Evolutionary conservation across 139 green algal species (phyloP).

Genomic region (Raphidocelis subcapitata): DNA sequence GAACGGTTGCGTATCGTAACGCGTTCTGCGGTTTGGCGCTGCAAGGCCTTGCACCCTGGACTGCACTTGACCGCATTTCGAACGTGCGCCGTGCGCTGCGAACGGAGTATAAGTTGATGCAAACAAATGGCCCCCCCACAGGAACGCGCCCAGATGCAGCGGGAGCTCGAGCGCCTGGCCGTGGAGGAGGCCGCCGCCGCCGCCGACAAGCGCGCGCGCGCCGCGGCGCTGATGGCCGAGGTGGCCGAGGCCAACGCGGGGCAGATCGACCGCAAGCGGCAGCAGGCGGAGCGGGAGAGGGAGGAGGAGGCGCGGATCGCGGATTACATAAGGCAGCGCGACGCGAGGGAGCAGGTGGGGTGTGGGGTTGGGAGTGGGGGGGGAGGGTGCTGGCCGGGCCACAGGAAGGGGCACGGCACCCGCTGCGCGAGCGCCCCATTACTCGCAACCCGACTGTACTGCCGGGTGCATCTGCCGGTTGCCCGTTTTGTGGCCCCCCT

Average conservation of each 20-base stretch:
- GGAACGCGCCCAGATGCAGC: constrained; percentile 56
- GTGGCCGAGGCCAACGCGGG: constrained; percentile 68
- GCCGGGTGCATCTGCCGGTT: too few species aligned
- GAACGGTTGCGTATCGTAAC: not conserved
- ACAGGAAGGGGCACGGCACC: too few species aligned
- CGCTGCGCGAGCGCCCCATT: too few species aligned
- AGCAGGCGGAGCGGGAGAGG: constrained; percentile 59
- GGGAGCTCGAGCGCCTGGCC: constrained; percentile 69
- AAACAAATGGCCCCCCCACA: not conserved
- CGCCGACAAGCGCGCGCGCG: constrained; percentile 59
- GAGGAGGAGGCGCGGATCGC: constrained; percentile 80
- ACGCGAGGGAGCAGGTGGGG: constrained; percentile 63
- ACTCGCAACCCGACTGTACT: too few species aligned
- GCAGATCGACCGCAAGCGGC: constrained; percentile 77
- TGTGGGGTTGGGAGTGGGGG: not conserved
- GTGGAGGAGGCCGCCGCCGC: constrained; percentile 57
- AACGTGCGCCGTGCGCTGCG: too few species aligned
- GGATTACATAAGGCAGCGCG: constrained; percentile 74
- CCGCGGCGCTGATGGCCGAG: constrained; percentile 54
- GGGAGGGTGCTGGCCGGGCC: too few species aligned
- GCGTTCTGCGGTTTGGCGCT: too few species aligned
- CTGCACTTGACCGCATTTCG: too few species aligned
- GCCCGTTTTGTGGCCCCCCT: too few species aligned
- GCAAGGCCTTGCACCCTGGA: too few species aligned
- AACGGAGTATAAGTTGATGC: not conserved